Evolutionary conservation across 768 basidiomycete genomes (phyloP).

Genomic region (Mycena indigotica): DNA sequence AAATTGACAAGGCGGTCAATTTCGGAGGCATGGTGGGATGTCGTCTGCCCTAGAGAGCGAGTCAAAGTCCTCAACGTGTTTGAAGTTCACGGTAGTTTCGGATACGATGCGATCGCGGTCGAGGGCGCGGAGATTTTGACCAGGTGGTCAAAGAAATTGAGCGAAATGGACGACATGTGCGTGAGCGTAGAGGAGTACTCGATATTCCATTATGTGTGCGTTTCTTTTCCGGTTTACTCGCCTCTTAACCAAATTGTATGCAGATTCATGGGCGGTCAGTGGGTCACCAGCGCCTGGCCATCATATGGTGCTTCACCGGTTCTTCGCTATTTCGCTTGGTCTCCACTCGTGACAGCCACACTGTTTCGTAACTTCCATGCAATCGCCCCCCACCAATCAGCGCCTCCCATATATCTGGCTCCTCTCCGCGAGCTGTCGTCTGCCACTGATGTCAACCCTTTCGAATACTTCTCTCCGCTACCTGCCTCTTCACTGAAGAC

Average conservation of each 20-base stretch:
- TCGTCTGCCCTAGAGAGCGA: background rate
- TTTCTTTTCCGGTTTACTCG: no score
- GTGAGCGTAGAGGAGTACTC: background rate
- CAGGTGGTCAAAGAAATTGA: background rate
- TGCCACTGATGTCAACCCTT: background rate
- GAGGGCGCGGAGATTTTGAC: background rate
- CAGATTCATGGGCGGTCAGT: background rate
- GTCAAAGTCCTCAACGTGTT: background rate
- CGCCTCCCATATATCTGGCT: background rate
- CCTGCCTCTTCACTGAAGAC: background rate
- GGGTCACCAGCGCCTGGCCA: background rate
- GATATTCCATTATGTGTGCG: background rate
- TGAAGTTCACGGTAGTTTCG: background rate
- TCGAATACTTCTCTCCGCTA: background rate
- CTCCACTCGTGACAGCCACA: background rate
- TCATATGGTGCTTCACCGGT: background rate
- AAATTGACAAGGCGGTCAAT: background rate
- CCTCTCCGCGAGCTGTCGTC: background rate
- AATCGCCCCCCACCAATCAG: background rate
- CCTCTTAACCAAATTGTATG: background rate
- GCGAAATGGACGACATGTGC: background rate
- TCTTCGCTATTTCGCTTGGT: background rate
- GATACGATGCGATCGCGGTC: background rate
- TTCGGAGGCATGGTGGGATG: slow-evolving; percentile 3
- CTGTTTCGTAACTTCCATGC: background rate